Evolutionary conservation across 2,329 filamentous ascomycete species (phyloP), one percentile per base, ranked within the genome.

Genomic region (Fusarium sp.): DNA sequence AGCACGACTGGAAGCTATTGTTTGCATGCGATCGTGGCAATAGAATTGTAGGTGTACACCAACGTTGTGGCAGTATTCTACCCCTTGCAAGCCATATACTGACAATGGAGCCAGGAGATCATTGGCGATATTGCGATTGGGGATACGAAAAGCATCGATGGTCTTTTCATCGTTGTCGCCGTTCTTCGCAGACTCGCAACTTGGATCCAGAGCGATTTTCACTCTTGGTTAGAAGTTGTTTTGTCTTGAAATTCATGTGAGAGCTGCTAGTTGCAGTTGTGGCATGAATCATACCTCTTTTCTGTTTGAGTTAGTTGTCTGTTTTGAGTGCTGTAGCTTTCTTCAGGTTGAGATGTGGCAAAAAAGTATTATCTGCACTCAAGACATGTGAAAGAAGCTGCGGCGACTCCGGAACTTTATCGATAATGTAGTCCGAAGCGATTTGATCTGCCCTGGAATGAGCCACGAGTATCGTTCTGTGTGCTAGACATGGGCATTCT

Each of bases 11-110:
- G 53, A 41, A 21, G 29, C 31, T 56, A n/a, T 47, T 25, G 9
- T 56, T 56, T 56, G 47, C 53, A 10, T 57, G 53, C 15, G 43
- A 57, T 15, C 11, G n/a, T 14, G 21, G 48, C 8, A 19, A 51
- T 11, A 23, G 31, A 9, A 57, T 57, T 27, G 53, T 57, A 38
- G 38, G 53, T 48, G 13, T 33, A 4, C 32, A 15, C 32, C 3
- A 11, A 33, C 9, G 4, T 4, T 7, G 6, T n/a, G 3, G 7
- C 14, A n/a, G 9, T 33, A 14, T 33, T n/a, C 32, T 14, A 6
- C 14, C 32, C 32, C 11, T n/a, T 33, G 9, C 14, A 33, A 33
- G 9, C 32, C 11, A 31, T 32, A 23, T 23, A 31, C 48, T 57
- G 9, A 48, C 17, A n/a, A 21, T 42, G 10, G 21, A 36, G 17